These are phyloP conservation scores for Parsonsia alboflavescens DNA, from an alignment of 257 asterid species.

Conservation along the genomic window DNA sequence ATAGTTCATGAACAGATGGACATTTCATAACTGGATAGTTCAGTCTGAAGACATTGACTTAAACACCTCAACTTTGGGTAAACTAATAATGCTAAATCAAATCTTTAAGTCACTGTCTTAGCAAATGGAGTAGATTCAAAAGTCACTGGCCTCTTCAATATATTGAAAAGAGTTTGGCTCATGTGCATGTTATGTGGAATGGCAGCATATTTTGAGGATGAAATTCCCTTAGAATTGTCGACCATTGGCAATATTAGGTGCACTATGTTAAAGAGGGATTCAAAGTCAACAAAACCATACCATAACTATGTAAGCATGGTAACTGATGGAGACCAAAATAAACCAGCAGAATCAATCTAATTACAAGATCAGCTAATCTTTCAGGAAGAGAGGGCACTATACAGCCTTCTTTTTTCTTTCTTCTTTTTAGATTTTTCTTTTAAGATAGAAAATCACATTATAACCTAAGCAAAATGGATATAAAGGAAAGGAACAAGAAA, in stretches of 20 bases:
- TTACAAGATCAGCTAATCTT: neutral
- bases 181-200: neutral
- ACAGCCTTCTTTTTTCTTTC: neutral
- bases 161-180: neutral
- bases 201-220: neutral
- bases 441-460: neutral
- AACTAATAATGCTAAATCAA: neutral
- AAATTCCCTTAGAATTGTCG: neutral
- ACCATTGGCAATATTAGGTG: neutral
- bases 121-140: too few species aligned
- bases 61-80: neutral
- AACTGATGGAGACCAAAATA: neutral
- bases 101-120: neutral
- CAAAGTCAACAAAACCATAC: neutral
- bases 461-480: neutral
- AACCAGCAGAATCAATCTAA: neutral
- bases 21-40: neutral
- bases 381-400: too few species aligned
- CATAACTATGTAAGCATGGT: neutral
- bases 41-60: neutral
- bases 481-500: neutral
- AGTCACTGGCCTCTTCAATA: neutral
- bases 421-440: too few species aligned
- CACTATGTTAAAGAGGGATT: neutral
- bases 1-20: neutral